A percentile compares a stretch with the other conserved stretches of the same genome.
These are phyloP conservation scores for Arachnopeziza araneosa DNA, from an alignment of 2,329 filamentous ascomycete genomes.

Conservation along the genomic window DNA sequence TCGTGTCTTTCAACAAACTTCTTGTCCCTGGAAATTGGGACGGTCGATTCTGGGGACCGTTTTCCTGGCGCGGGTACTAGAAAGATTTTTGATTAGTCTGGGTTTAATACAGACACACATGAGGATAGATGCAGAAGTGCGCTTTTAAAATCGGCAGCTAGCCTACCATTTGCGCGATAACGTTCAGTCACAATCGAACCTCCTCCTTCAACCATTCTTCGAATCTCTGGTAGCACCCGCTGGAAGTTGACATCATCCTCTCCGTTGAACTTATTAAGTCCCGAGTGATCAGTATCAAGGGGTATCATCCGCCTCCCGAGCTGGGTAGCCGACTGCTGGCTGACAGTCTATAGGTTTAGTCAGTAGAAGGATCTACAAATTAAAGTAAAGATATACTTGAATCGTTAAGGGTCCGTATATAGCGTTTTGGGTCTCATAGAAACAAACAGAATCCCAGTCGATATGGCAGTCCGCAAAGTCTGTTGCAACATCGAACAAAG, in stretches of 20 bases:
- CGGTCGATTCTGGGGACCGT: not conserved
- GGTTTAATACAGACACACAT: no score
- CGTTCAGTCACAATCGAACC: slow-evolving; percentile 3
- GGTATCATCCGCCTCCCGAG: slow-evolving; percentile 11
- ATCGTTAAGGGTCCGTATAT: not conserved
- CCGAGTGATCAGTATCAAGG: slow-evolving; percentile 14
- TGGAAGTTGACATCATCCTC: slow-evolving; percentile 13
- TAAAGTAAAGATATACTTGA: not conserved
- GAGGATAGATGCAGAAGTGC: no score
- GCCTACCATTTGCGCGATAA: not conserved
- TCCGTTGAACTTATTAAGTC: slow-evolving; percentile 17
- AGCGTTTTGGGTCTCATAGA: not conserved
- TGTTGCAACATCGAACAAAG: not conserved
- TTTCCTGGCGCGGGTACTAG: not conserved
- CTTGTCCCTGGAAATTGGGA: not conserved
- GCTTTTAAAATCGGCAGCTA: no score
- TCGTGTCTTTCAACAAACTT: no score
- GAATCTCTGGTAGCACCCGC: slow-evolving; percentile 10
- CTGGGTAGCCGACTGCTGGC: not conserved
- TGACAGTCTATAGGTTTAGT: not conserved
- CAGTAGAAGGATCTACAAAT: not conserved
- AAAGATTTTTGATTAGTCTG: no score
- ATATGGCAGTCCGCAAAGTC: not conserved
- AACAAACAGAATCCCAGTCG: not conserved
- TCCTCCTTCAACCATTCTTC: slow-evolving; percentile 12